These are phyloP conservation scores for Tritrichomonas musculus DNA, from an alignment of 208 protist genomes.

Conservation along the genomic window DNA sequence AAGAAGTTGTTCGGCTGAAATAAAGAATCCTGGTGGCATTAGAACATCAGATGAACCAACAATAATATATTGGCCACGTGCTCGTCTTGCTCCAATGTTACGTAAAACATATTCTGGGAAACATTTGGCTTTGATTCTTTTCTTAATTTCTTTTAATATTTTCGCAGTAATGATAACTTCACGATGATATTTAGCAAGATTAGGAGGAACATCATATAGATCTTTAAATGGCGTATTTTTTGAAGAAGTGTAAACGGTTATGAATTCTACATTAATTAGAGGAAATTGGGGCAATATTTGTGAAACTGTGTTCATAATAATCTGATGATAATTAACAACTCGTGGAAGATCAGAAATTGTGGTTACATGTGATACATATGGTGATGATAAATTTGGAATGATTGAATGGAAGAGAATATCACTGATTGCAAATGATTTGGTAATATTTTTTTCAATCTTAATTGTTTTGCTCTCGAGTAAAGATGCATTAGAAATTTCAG, in stretches of 20 bases:
- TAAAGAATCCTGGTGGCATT: neutral
- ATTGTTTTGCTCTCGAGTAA: too few species aligned
- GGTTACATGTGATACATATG: neutral
- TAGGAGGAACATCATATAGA: neutral
- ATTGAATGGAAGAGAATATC: too few species aligned
- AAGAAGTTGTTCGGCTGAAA: neutral
- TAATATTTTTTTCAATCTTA: too few species aligned
- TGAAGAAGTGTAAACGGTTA: neutral
- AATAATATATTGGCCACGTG: neutral
- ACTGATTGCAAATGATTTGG: too few species aligned
- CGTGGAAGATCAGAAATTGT: neutral
- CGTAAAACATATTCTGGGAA: neutral
- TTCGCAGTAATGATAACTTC: neutral
- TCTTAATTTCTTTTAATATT: neutral
- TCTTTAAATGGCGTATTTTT: neutral
- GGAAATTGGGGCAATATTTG: neutral
- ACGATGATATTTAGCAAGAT: neutral
- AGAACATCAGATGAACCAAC: neutral
- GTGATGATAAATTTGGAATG: too few species aligned
- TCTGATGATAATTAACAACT: neutral
- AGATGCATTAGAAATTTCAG: too few species aligned
- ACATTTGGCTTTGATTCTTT: neutral
- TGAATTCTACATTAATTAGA: neutral
- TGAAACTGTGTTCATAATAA: neutral
- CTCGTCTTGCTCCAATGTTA: neutral